Conservation (phyloP, 2,329 filamentous ascomycete genomes). For the Hymenoscyphus occultus region DNA sequence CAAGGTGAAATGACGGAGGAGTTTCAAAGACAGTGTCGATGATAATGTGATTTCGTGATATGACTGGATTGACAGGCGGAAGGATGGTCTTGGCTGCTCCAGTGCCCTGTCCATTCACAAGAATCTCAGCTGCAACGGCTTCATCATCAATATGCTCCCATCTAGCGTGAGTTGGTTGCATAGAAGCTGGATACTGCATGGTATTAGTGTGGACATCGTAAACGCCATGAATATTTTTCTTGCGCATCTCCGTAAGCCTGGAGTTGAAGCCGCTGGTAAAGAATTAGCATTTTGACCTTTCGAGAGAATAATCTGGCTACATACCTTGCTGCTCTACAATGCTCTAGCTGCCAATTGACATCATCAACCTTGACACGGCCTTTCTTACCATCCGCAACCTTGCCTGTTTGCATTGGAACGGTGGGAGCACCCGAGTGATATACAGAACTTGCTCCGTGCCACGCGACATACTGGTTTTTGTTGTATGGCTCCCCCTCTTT, state of each 20-base stretch:
- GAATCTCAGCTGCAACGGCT: conserved; percentile 20
- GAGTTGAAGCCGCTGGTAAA: conserved; percentile 75
- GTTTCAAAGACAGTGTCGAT: conserved; percentile 58
- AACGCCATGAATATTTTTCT: conserved; percentile 65
- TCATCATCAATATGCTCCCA: conserved; percentile 66
- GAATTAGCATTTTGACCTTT: background rate
- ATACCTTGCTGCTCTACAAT: conserved; percentile 86
- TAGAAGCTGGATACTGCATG: conserved; percentile 82
- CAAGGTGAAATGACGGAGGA: conserved; percentile 51
- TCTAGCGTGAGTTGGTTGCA: conserved; percentile 84
- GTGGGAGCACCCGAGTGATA: conserved; percentile 82
- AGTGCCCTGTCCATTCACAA: conserved; percentile 22
- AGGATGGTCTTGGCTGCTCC: conserved; percentile 43
- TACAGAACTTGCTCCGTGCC: conserved; percentile 94
- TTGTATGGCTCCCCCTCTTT: conserved; percentile 86
- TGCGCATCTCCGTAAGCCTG: conserved; percentile 63
- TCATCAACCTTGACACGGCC: conserved; percentile 85
- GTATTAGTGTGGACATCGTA: conserved; percentile 94
- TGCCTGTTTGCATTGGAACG: conserved; percentile 72
- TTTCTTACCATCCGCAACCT: conserved; percentile 74
- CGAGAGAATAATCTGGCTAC: conserved; percentile 29
- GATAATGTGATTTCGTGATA: conserved; percentile 61
- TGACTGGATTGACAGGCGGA: conserved; percentile 50
- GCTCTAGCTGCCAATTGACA: conserved; percentile 94
- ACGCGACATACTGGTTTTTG: conserved; percentile 97